Evolutionary conservation across 768 basidiomycete genomes (phyloP).

Genomic region (Kwoniella sp.): DNA sequence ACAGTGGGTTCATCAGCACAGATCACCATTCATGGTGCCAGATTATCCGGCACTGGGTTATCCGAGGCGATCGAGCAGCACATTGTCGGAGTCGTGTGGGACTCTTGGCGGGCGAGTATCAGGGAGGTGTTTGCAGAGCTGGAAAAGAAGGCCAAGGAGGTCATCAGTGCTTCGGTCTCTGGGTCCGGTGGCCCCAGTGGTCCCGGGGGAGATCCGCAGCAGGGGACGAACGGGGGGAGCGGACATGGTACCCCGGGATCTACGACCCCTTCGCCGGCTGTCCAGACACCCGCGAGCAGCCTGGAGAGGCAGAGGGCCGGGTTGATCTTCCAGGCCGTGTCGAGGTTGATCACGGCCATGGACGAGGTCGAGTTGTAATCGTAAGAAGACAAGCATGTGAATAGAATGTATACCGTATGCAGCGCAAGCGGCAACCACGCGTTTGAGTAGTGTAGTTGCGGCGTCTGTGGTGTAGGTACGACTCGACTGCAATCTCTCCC

Average conservation of each 20-base stretch:
- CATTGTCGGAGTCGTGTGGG: conserved; percentile 45
- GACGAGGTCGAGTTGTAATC: conserved; percentile 38
- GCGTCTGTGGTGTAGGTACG: too few relatives aligned
- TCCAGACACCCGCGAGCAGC: conserved; percentile 1
- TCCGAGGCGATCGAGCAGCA: conserved; percentile 43
- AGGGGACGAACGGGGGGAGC: not conserved
- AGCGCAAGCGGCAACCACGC: too few relatives aligned
- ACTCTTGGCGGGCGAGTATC: conserved; percentile 38
- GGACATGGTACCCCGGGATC: conserved; percentile 4
- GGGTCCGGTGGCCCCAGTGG: not conserved
- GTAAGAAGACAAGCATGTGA: too few relatives aligned
- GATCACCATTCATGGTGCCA: conserved; percentile 41
- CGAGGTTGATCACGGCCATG: conserved; percentile 43
- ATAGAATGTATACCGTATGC: too few relatives aligned
- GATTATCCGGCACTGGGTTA: conserved; percentile 39
- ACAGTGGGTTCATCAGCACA: conserved; percentile 30
- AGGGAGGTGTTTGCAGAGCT: conserved; percentile 37
- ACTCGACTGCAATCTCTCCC: too few relatives aligned
- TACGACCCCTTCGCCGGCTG: conserved; percentile 4
- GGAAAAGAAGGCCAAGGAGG: conserved; percentile 42
- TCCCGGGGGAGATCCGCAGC: not conserved
- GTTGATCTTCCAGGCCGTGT: conserved; percentile 45
- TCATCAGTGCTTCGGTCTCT: conserved; percentile 20
- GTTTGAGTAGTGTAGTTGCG: too few relatives aligned
- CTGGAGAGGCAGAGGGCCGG: conserved; percentile 43